phyloP scores from a whole-genome alignment of 345 rosid species.

The Syzygium aromaticum region DNA sequence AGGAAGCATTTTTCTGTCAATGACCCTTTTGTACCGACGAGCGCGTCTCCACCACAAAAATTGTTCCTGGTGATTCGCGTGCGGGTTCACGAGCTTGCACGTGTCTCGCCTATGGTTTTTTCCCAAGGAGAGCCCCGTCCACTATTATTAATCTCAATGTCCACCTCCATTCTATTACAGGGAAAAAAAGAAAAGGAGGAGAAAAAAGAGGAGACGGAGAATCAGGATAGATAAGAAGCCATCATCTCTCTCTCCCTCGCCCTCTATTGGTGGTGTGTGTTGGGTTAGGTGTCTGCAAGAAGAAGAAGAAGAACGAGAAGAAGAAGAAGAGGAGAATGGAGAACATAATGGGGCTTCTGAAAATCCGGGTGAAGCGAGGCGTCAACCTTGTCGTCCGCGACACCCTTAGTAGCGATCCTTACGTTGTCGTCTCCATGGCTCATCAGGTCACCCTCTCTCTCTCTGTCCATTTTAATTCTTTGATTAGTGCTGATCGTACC shows the following conservation, averaged over 20 bases:
- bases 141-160: background rate
- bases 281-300: background rate
- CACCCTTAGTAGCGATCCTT: slow-evolving; percentile 45
- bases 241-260: background rate
- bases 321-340: slow-evolving; percentile 24
- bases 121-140: background rate
- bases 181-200: background rate
- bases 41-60: background rate
- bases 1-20: background rate
- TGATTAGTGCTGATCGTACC: background rate
- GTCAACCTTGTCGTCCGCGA: slow-evolving; percentile 36
- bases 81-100: background rate
- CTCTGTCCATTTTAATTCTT: background rate
- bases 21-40: background rate
- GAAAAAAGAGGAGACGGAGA: background rate
- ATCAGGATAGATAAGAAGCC: background rate
- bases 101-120: background rate
- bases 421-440: slow-evolving; percentile 33
- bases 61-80: background rate
- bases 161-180: background rate
- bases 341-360: slow-evolving; percentile 26
- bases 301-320: background rate
- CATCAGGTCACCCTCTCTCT: slow-evolving; percentile 17
- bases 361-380: slow-evolving; percentile 33
- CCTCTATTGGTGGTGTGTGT: background rate